Base-by-base conservation (phyloP, 2,329 filamentous ascomycete species). In the Epichloe festucae region DNA sequence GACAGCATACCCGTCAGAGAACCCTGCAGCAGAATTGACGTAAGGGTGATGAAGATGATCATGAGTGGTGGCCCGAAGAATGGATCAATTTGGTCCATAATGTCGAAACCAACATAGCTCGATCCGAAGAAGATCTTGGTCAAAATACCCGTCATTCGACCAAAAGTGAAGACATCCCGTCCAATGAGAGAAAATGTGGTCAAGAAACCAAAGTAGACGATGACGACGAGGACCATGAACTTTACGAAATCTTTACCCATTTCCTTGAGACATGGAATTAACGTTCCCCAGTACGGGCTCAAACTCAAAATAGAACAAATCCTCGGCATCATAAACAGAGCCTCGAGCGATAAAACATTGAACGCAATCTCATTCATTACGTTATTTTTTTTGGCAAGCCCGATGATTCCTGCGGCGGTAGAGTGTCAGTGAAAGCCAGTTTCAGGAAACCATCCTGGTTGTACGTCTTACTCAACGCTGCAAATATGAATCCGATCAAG, bases 221-320 rank as follows among this genome's bases (percentile, higher is more conserved):
- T 85, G 46, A 88, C 72, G 43, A 94, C 86, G 27, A 91, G 75
- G 1, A 87, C 85, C 68, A 81, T 77, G 63, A 93, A 95, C 62
- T 90, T 90, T 65, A 90, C 67, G 63, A 95, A 95, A 63, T 95
- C 89, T 67, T 90, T 91, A 40, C 86, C 86, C 90, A 96, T 96
- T 65, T 91, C 88, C 64, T 93, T 93, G 48, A 96, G 75, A 56
- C 90, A 94, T 0, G 89, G 90, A 54, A 96, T 90, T 47, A 93
- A 67, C 1, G 86, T 93, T 42, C 88, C 90, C 77, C 93, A 96
- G 64, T 94, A 95, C 1, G 88, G 87, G 60, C 89, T 89, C 56
- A 96, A 68, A 63, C 86, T 91, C 56, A 95, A 75, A 49, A 96
- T 77, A 14, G 89, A 94, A 69, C 85, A 95, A 58, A 95, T 85